Evolutionary conservation across 495 filamentous ascomycete genomes (phyloP), one percentile per base, ranked within the genome.

Genomic region (Penicillium chermesinum): DNA sequence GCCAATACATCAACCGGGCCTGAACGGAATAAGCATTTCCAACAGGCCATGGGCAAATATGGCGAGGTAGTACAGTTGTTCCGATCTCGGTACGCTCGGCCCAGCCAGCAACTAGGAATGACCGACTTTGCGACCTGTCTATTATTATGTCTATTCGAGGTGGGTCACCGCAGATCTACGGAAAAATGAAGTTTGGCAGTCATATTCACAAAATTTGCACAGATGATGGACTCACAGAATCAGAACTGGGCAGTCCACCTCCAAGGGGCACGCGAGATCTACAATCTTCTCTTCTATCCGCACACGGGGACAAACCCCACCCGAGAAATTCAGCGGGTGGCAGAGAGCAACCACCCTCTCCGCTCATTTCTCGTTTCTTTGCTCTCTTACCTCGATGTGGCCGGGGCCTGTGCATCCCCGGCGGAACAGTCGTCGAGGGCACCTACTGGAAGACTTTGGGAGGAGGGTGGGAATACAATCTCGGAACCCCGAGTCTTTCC

Each of bases 211-310:
- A 3, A 15, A 30, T 10, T 27, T 19, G 14, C 25, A n/a, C 13
- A 72, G 69, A 72, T 72, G 69, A 72, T 72, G 69, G 67, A 72
- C 35, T 72, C 69, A 1, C 69, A 72, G 44, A 55, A 72, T 21
- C 53, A 65, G 33, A 70, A 72, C 21, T 72, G 67, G 67, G 55
- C 55, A 6, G 63, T 72, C 10, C 69, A 72, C 41, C 62, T 72
- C 9, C 62, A 72, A 53, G 69, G 69, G 22, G 69, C 69, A 20
- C 62, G 64, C 22, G 69, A 69, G 37, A 72, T 72, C 25, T 72
- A 70, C 40, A 63, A 66, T 22, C 52, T 64, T 15, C 48, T 72
- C 25, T 70, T 70, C 45, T 59, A 58, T 19, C 63, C 63, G 2
- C 61, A 59, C 38, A 49, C 49, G 17, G 48, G 41, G 42, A 30